Evolutionary conservation across 2,329 filamentous ascomycete species (phyloP).

Genomic region (Fusarium longipes): DNA sequence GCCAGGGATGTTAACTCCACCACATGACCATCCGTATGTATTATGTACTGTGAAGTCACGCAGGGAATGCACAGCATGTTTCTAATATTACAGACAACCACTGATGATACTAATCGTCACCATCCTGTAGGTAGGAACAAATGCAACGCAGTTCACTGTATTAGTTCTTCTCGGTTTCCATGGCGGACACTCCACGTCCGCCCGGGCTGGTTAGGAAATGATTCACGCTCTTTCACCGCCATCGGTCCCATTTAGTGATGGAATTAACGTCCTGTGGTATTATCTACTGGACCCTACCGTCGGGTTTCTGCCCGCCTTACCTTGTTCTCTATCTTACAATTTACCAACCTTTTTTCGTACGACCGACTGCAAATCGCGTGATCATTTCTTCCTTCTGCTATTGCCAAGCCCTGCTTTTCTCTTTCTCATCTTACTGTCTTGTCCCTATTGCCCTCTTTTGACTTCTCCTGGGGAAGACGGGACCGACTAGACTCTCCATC

Average conservation of each 20-base stretch:
- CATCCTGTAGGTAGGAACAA: background rate
- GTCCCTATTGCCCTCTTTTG: background rate
- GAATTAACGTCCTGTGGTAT: slow-evolving; percentile 38
- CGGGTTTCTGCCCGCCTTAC: slow-evolving; percentile 25
- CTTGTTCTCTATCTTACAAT: slow-evolving; percentile 2
- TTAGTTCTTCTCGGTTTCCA: background rate
- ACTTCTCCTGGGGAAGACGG: slow-evolving; percentile 16
- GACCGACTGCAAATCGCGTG: background rate
- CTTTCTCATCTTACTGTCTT: background rate
- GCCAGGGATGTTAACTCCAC: slow-evolving; percentile 20
- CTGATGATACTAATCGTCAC: background rate
- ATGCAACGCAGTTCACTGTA: too few species aligned
- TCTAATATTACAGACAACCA: background rate
- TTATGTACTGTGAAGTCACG: background rate
- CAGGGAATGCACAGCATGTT: background rate
- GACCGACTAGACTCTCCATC: slow-evolving; percentile 31
- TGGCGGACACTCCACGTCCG: background rate
- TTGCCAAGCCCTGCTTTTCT: background rate
- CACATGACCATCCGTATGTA: background rate
- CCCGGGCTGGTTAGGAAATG: slow-evolving; percentile 21
- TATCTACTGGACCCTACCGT: slow-evolving; percentile 40
- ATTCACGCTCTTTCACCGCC: slow-evolving; percentile 45
- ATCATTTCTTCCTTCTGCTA: slow-evolving; percentile 1
- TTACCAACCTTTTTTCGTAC: background rate
- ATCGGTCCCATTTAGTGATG: slow-evolving; percentile 40